A percentile compares a stretch with the other conserved stretches of the same genome.
phyloP scores from a whole-genome alignment of 169 alveolate genomes.

The Neospora caninum region DNA sequence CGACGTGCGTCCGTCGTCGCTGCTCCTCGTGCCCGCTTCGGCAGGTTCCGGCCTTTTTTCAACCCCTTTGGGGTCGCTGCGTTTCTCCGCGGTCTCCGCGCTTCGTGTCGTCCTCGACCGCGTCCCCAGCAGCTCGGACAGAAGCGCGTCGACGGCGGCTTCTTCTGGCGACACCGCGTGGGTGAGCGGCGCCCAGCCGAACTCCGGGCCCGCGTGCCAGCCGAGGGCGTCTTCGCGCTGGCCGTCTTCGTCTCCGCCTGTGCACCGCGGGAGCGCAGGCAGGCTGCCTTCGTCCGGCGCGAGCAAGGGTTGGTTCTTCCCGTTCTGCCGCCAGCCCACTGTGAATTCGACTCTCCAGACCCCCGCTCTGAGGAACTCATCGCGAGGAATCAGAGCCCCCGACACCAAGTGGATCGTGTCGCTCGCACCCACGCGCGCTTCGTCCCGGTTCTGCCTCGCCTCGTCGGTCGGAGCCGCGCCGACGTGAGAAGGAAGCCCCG shows the following conservation, averaged over 20 bases:
- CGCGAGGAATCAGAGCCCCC: constrained; percentile 55
- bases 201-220: constrained; percentile 24
- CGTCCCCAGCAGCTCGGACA: background rate
- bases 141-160: background rate
- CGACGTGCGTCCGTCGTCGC: no score
- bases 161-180: background rate
- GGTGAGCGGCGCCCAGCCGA: constrained; percentile 17
- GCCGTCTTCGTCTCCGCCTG: background rate
- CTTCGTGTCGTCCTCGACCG: background rate
- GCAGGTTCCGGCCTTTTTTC: background rate
- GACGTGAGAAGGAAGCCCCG: no score
- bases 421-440: background rate
- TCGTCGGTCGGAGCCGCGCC: no score
- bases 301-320: background rate
- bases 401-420: constrained; percentile 44
- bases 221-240: background rate
- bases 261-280: constrained; percentile 1
- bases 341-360: constrained; percentile 42
- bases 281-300: constrained; percentile 4
- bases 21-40: background rate
- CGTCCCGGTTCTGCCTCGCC: background rate
- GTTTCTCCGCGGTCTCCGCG: background rate
- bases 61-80: background rate
- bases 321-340: constrained; percentile 49
- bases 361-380: constrained; percentile 35